Evolutionary conservation across 2,329 filamentous ascomycete genomes (phyloP), one percentile per base, ranked within the genome.

Genomic region (Neurospora crassa): DNA sequence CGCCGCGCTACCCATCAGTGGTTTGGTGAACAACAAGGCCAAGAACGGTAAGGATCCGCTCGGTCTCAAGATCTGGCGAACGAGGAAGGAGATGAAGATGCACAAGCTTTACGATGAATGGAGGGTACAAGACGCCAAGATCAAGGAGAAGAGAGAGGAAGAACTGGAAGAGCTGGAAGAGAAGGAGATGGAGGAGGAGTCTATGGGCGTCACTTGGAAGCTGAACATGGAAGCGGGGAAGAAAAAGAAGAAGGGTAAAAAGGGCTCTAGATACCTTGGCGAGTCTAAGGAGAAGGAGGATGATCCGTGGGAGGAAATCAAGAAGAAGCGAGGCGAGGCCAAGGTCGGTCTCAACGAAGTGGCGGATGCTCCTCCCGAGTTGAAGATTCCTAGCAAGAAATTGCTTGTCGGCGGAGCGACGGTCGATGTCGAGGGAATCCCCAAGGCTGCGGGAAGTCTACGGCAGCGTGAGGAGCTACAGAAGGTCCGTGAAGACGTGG

Each of bases 81-180:
- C 94, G 6, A 91, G 90, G 79, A 96, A 94, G 77, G 94, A 97
- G 82, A 91, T 89, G 79, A 90, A 91, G 75, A 90, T 97, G 84
- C 89, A 90, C 76, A 92, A 92, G 77, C 86, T 93, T 74, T 93
- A 94, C 79, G 90, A 91, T 67, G 92, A 95, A 75, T 94, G 92
- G 86, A 84, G 87, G 70, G 90, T 90, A 75, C 87, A 91, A 76
- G 91, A 92, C 29, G 83, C 83, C 69, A 89, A 88, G 78, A 83
- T 89, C 59, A 83, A 88, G 74, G 90, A 90, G 69, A 84, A 88
- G 75, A 87, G 86, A 70, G 89, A 91, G 67, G 90, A 92, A 69
- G 88, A 90, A 72, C 81, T 88, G 68, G 89, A 91, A 76, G 82
- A 87, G 53, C 89, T 88, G 75, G 89, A 90, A 71, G 88, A 89